Conservation (phyloP, 139 green algal species). For the Desmodesmus armatus region DNA sequence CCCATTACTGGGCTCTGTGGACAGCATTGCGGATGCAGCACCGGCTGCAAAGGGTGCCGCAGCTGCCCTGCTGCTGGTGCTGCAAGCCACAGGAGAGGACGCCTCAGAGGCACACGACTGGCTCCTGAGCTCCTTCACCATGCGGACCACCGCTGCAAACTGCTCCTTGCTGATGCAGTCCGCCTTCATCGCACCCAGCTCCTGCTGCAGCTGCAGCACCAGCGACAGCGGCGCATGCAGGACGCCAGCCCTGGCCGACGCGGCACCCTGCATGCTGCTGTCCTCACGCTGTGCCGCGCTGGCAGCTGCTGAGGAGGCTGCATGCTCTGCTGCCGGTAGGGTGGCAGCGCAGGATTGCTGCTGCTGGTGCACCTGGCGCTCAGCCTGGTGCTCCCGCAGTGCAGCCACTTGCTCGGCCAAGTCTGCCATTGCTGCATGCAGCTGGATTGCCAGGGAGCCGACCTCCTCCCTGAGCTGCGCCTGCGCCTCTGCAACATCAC, state of each 20-base stretch:
- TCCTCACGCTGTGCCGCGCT: too few species aligned
- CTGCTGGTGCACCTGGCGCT: not conserved
- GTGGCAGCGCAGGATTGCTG: not conserved
- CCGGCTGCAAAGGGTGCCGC: not conserved
- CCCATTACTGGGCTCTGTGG: too few species aligned
- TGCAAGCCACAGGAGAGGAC: too few species aligned
- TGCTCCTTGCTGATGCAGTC: constrained; percentile 27
- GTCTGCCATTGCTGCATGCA: not conserved
- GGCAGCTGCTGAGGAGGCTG: too few species aligned
- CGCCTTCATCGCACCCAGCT: constrained; percentile 23
- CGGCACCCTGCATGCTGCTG: too few species aligned
- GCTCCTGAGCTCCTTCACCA: constrained; percentile 15
- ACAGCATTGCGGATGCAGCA: not conserved
- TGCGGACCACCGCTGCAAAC: constrained; percentile 31
- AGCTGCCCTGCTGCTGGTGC: not conserved
- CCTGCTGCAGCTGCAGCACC: constrained; percentile 34
- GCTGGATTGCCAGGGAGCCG: not conserved
- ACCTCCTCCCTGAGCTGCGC: too few species aligned
- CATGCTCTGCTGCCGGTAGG: not conserved
- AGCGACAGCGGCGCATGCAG: constrained; percentile 35
- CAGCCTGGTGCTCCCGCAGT: constrained; percentile 13
- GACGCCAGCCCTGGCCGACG: too few species aligned
- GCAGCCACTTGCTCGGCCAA: constrained; percentile 10
- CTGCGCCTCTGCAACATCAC: too few species aligned
- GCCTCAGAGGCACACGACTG: too few species aligned